Evolutionary conservation across 768 basidiomycete genomes (phyloP).

Genomic region (Pisolithus marmoratus): DNA sequence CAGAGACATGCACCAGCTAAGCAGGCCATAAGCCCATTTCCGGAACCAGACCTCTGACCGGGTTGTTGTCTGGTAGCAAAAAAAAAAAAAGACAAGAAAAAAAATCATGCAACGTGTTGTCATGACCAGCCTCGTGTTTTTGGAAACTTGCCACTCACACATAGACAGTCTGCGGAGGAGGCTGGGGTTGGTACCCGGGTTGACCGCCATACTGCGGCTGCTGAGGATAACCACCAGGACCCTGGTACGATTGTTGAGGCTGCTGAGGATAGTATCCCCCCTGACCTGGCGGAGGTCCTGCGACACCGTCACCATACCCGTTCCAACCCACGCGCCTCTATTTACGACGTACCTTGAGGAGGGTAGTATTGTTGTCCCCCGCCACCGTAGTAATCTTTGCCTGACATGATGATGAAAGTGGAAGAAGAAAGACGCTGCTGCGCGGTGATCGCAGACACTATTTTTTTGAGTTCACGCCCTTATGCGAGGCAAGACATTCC

Average conservation of each 20-base stretch:
- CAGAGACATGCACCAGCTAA: constrained; percentile 42
- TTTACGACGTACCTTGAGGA: constrained; percentile 37
- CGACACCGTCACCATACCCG: constrained; percentile 2
- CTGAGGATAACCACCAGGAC: constrained; percentile 37
- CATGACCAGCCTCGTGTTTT: background rate
- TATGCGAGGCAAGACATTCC: constrained; percentile 1
- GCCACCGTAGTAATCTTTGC: constrained; percentile 65
- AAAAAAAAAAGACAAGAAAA: background rate
- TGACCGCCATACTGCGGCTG: constrained; percentile 31
- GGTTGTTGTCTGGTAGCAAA: constrained; percentile 43
- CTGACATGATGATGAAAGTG: constrained; percentile 47
- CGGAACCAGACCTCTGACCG: constrained; percentile 24
- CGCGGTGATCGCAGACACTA: background rate
- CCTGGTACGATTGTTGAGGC: constrained; percentile 66
- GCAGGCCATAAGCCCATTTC: constrained; percentile 40
- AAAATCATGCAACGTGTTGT: background rate
- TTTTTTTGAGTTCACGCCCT: constrained; percentile 6
- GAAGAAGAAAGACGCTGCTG: constrained; percentile 2
- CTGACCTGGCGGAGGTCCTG: constrained; percentile 53
- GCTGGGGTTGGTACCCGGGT: constrained; percentile 49
- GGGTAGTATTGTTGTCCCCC: constrained; percentile 52
- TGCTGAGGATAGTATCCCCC: constrained; percentile 72
- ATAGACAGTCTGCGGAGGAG: constrained; percentile 77
- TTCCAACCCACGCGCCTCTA: background rate
- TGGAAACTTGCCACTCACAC: constrained; percentile 46